Evolutionary conservation across 2,329 filamentous ascomycete genomes (phyloP).

Genomic region (Bipolaris sorokiniana): DNA sequence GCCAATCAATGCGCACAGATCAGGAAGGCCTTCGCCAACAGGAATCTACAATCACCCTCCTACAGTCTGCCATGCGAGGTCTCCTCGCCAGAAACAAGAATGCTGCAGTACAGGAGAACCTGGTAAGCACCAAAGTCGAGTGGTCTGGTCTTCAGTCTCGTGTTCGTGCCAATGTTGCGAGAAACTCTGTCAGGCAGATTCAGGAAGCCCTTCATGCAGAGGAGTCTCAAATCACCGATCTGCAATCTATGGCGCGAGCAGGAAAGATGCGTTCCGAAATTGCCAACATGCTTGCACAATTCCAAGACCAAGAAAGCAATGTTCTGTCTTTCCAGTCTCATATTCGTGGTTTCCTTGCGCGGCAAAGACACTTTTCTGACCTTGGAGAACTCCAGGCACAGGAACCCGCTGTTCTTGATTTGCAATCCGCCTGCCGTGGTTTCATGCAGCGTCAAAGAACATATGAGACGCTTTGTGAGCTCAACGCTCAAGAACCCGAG

Average conservation of each 20-base stretch:
- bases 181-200: conserved; percentile 37
- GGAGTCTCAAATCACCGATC: conserved; percentile 37
- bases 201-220: conserved; percentile 43
- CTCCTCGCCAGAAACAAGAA: conserved; percentile 50
- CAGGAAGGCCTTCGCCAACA: conserved; percentile 46
- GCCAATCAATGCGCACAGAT: conserved; percentile 45
- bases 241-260: conserved; percentile 53
- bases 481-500: conserved; percentile 71
- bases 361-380: conserved; percentile 53
- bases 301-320: conserved; percentile 53
- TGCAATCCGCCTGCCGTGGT: conserved; percentile 74
- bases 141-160: conserved; percentile 56
- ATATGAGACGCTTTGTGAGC: conserved; percentile 68
- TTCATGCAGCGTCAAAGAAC: conserved; percentile 67
- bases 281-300: conserved; percentile 42
- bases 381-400: conserved; percentile 64
- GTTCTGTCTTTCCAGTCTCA: conserved; percentile 60
- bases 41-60: conserved; percentile 53
- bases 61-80: conserved; percentile 71
- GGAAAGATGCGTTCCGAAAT: conserved; percentile 40
- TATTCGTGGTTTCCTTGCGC: conserved; percentile 56
- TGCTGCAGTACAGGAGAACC: conserved; percentile 47
- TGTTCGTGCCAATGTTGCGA: conserved; percentile 50
- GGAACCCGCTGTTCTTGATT: conserved; percentile 61
- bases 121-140: conserved; percentile 50